Percentiles rank a stretch among this genome's conserved stretches.
Evolutionary conservation across 331 rosid genomes (phyloP).

Genomic region (Acacia pycnantha): DNA sequence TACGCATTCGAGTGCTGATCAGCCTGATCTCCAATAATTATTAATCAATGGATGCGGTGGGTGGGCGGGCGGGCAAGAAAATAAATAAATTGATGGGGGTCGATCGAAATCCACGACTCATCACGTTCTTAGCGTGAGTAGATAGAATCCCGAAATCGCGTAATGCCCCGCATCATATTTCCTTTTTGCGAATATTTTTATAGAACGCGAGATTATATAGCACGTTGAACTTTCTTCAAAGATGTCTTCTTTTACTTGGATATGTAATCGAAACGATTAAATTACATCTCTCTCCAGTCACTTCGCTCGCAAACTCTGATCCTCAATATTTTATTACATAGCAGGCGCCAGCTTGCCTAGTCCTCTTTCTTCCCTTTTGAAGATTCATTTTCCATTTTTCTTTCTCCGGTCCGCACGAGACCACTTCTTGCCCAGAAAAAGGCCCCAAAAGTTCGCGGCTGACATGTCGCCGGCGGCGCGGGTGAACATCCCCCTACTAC

Average conservation of each 20-base stretch:
- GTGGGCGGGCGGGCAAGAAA: not conserved
- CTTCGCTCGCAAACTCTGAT: no score
- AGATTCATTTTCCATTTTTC: not conserved
- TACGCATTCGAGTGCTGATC: no score
- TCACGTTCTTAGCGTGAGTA: not conserved
- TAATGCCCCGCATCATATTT: not conserved
- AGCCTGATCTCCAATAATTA: not conserved
- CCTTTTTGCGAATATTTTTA: not conserved
- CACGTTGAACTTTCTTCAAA: not conserved
- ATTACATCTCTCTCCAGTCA: no score
- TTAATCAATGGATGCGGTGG: not conserved
- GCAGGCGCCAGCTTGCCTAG: not conserved
- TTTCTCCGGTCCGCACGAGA: not conserved
- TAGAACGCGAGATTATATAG: not conserved
- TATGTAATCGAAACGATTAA: no score
- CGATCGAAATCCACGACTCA: not conserved
- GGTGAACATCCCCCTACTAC: slow-evolving; percentile 49
- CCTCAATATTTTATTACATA: no score
- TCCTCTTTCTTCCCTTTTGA: not conserved
- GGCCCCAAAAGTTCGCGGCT: slow-evolving; percentile 1
- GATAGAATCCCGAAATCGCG: not conserved
- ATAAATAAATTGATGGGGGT: no score
- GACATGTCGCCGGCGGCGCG: slow-evolving; percentile 61
- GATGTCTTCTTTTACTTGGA: not conserved
- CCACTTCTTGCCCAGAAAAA: not conserved